Evolutionary conservation across 1,139 yeast species (phyloP), one percentile per base, ranked within the genome.

Genomic region (Candida sp.): DNA sequence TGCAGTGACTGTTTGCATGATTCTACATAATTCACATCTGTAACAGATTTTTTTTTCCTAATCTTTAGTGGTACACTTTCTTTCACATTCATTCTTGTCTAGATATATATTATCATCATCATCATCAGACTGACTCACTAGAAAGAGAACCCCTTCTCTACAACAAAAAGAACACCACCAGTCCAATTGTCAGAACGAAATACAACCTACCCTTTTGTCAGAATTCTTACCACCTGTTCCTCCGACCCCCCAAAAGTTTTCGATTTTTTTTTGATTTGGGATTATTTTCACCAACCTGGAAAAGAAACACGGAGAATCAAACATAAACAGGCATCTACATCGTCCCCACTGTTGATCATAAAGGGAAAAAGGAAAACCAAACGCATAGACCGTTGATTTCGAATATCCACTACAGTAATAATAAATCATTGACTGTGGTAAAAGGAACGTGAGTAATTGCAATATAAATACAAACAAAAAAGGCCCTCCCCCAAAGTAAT

Each of bases 1-100:
- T 38, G 26, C 8, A 17, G 28, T 38, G 41, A 38, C 41, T 38
- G 30, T 38, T 38, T 38, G 41, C 41, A 38, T 38, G 30, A 38
- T 38, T 38, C 12, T 25, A 38, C 30, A 25, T 38, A 38, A 38
- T 38, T 38, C 31, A 38, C 17, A 8, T 25, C 23, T 38, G 41
- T 38, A 38, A 38, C 41, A 25, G 12, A 38, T 25, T 38, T 38
- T 38, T 38, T 11, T 38, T 38, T 38, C 5, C 39, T 17, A 17
- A 17, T 27, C 11, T 35, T 35, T 11, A 25, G 11, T 2, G 7
- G 8, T 38, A 8, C 26, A 9, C 12, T 8, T 25, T 23, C 5
- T 30, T 25, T 38, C 27, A 4, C 7, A 5, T 38, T 38, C 41
- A 25, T 38, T 25, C 30, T 38, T 9, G 7, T 17, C 17, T 17